phyloP scores from a whole-genome alignment of 148 eudicot species.

The Cornus controversa region DNA sequence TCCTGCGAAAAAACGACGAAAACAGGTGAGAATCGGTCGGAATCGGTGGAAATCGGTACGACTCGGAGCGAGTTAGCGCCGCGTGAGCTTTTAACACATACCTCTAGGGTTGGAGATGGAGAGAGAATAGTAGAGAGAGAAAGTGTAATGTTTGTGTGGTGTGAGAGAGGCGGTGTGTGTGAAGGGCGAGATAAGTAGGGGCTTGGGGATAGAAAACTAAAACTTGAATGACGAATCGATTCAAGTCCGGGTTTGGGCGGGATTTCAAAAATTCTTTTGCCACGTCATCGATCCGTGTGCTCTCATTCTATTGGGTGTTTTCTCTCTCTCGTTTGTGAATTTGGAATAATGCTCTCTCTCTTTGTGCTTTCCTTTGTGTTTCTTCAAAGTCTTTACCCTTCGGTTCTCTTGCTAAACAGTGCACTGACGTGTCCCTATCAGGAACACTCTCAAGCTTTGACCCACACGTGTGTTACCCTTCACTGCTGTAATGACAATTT shows the following conservation, averaged over 20 bases:
- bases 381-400: not conserved
- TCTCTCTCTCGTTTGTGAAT: not conserved
- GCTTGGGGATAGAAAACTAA: constrained; percentile 4
- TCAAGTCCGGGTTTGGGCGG: constrained; percentile 34
- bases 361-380: constrained; percentile 30
- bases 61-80: constrained; percentile 13
- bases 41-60: constrained; percentile 1
- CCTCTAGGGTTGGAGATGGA: constrained; percentile 8
- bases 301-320: not conserved
- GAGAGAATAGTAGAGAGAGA: not conserved
- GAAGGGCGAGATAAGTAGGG: constrained; percentile 20
- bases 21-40: constrained; percentile 23
- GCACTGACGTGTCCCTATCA: not conserved
- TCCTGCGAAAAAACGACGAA: constrained; percentile 15
- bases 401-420: not conserved
- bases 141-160: not conserved
- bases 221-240: constrained; percentile 12
- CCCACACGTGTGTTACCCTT: not conserved
- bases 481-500: not conserved
- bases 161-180: not conserved
- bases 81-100: not conserved
- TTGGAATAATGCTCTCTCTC: not conserved
- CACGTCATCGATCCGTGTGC: constrained; percentile 29
- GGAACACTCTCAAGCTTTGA: not conserved
- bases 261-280: constrained; percentile 20